These are phyloP conservation scores for Leccinum arenicola DNA, from an alignment of 768 basidiomycete genomes.

Conservation along the genomic window DNA sequence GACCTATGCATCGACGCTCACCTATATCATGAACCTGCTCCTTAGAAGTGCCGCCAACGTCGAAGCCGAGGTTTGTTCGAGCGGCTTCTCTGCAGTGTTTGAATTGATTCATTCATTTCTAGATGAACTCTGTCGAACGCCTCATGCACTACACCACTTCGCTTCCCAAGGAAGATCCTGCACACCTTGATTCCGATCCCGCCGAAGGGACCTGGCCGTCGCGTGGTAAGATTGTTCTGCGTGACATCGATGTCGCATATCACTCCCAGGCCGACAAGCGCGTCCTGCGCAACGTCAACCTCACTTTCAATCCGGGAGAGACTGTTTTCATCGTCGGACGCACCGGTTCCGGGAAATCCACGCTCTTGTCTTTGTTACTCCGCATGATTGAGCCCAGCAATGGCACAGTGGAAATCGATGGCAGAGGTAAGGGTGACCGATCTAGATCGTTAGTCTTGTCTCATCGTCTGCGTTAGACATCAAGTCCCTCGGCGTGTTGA, in stretches of 20 bases:
- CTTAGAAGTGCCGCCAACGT: constrained; percentile 26
- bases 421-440: constrained; percentile 38
- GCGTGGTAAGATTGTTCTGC: constrained; percentile 63
- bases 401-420: constrained; percentile 78
- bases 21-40: constrained; percentile 30
- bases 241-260: constrained; percentile 64
- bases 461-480: constrained; percentile 65
- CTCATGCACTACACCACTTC: constrained; percentile 25
- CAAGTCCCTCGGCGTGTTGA: constrained; percentile 61
- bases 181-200: constrained; percentile 22
- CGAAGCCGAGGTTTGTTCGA: constrained; percentile 23
- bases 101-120: not conserved
- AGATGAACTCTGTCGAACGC: constrained; percentile 31
- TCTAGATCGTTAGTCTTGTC: constrained; percentile 59
- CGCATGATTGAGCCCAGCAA: constrained; percentile 72
- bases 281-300: constrained; percentile 55
- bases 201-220: constrained; percentile 20
- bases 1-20: constrained; percentile 26
- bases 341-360: constrained; percentile 77
- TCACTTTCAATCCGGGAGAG: constrained; percentile 67
- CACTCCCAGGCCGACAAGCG: constrained; percentile 64
- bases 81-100: not conserved
- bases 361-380: constrained; percentile 60
- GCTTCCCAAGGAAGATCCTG: constrained; percentile 24
- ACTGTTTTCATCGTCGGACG: constrained; percentile 78